These are phyloP conservation scores for Epichloe uncinata DNA, from an alignment of 2,329 filamentous ascomycete species.

Conservation along the genomic window DNA sequence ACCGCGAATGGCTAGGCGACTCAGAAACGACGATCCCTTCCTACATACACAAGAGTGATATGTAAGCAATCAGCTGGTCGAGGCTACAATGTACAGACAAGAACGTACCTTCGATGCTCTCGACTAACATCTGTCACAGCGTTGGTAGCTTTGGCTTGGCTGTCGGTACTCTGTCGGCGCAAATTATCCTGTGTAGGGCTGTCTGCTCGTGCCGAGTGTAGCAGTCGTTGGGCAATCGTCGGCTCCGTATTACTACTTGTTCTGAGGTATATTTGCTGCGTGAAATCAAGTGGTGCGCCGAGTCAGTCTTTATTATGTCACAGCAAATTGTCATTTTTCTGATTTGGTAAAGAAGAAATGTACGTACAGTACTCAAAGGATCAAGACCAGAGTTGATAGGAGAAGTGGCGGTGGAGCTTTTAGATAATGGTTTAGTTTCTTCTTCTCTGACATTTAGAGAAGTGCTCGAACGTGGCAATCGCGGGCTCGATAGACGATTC, in stretches of 20 bases:
- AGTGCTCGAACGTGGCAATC: conserved; percentile 45
- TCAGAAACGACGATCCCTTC: conserved; percentile 83
- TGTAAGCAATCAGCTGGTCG: conserved; percentile 3
- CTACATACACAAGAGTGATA: conserved; percentile 26
- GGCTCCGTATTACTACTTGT: conserved; percentile 24
- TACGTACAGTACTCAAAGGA: conserved; percentile 24
- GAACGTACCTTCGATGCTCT: conserved; percentile 47
- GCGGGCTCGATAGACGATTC: conserved; percentile 10
- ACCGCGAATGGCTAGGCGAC: conserved; percentile 58
- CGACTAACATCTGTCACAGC: conserved; percentile 32
- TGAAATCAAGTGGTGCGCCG: neutral
- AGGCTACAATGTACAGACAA: no score
- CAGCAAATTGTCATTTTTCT: neutral
- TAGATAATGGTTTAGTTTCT: conserved; percentile 16
- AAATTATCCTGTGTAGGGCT: conserved; percentile 31
- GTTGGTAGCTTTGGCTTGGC: conserved; percentile 22
- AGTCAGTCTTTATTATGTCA: neutral
- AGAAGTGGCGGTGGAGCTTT: conserved; percentile 13
- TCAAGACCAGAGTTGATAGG: conserved; percentile 20
- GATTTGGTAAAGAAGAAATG: neutral
- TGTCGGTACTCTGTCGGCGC: conserved; percentile 28
- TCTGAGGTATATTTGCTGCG: conserved; percentile 26
- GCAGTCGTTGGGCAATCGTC: conserved; percentile 42
- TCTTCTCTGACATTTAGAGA: conserved; percentile 28
- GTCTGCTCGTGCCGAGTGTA: conserved; percentile 38